Conservation (phyloP, 495 filamentous ascomycete species). For the Hypoxylon lienhwacheense region DNA sequence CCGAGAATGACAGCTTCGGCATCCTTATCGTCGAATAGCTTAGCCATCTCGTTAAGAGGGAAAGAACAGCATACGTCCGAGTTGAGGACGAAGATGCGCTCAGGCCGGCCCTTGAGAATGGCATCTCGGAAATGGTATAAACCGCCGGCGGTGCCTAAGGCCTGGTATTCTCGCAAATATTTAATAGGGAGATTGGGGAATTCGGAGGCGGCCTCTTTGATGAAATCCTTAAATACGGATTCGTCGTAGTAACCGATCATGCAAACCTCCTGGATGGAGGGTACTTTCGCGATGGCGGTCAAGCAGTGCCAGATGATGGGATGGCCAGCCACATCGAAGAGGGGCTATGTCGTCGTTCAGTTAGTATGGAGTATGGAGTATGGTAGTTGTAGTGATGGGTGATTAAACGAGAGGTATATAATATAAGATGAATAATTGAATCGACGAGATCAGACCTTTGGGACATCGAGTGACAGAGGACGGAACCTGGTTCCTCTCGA, state of each 20-base stretch:
- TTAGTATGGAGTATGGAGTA: constrained; percentile 20
- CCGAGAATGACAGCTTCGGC: constrained; percentile 97
- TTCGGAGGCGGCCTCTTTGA: constrained; percentile 81
- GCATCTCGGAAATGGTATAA: constrained; percentile 99
- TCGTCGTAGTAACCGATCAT: constrained; percentile 99
- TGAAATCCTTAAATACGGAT: constrained; percentile 93
- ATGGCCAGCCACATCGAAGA: constrained; percentile 98
- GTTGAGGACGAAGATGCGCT: constrained; percentile 96
- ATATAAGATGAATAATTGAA: not conserved
- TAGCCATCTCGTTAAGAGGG: constrained; percentile 92
- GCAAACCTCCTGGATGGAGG: constrained; percentile 92
- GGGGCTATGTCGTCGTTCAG: constrained; percentile 81
- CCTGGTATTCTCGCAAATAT: constrained; percentile 97
- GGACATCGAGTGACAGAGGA: constrained; percentile 93
- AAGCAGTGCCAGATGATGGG: constrained; percentile 98
- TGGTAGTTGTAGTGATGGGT: not conserved
- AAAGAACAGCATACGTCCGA: constrained; percentile 99
- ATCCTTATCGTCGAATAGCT: constrained; percentile 89
- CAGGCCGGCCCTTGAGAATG: constrained; percentile 93
- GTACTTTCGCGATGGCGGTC: constrained; percentile 86
- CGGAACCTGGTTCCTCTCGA: constrained; percentile 95
- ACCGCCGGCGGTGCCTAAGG: constrained; percentile 91
- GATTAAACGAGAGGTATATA: not conserved
- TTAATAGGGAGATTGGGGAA: constrained; percentile 89
- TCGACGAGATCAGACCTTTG: constrained; percentile 67